Evolutionary conservation across 2,329 filamentous ascomycete genomes (phyloP), one percentile per base, ranked within the genome.

Genomic region (Aspergillus sp.): DNA sequence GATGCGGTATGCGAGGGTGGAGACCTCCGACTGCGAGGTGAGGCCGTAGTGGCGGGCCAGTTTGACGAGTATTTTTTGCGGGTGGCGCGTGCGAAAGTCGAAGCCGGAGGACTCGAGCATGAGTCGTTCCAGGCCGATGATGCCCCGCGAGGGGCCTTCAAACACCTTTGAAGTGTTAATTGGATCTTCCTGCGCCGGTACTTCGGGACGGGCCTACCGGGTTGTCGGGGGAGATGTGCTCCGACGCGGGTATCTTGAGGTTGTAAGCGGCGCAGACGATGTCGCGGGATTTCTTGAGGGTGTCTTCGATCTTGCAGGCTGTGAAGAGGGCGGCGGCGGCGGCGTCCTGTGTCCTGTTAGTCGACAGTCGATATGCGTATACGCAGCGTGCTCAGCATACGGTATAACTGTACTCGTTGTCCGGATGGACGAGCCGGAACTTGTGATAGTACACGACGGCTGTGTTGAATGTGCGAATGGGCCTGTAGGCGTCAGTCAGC

Each of bases 231-330:
- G 87, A 87, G 35, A 86, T 69, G 70, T 88, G 72, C 72, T 90
- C 80, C 71, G 88, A 69, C 73, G 86, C 60, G 64, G 82, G 66
- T 73, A 78, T 82, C 73, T 91, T 94, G 35, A 95, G 76, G 66
- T 96, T 96, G 73, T 93, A 90, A 20, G 90, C 87, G 1, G 92
- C 91, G 53, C 90, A 95, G 14, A 97, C 79, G 55, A 99, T 95
- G 58, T 99, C 94, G 52, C 84, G 85, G 3, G 90, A 95, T 76
- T 97, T 97, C 75, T 99, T 99, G 60, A 96, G 82, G 0, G 94
- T 99, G 71, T 99, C 94, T 72, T 99, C 94, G 43, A 95, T 91
- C 76, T 99, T 99, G 79, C 93, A 97, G 2, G 92, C 92, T 2
- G 92, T 89, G 65, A 97, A 93, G 8, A 99, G 77, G 20, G 90